These are phyloP conservation scores for Poa annua DNA, from an alignment of 176 grass and related monocot species.

Conservation along the genomic window DNA sequence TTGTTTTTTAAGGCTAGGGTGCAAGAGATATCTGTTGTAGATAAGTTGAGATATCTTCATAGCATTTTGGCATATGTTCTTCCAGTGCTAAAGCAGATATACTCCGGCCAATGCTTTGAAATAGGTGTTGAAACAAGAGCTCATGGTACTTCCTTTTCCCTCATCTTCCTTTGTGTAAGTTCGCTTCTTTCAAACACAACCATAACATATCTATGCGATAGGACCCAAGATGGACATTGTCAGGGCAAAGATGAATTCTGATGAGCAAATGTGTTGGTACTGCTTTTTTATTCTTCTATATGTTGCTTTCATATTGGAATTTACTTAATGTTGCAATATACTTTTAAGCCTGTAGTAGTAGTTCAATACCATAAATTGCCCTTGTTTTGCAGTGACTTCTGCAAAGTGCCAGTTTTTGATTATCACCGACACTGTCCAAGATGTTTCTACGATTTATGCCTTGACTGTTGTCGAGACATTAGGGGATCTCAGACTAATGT, in stretches of 20 bases:
- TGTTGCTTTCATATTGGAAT: conserved; percentile 41
- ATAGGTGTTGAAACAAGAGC: conserved; percentile 89
- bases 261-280: conserved; percentile 98
- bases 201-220: conserved; percentile 41
- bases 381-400: conserved; percentile 76
- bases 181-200: conserved; percentile 28
- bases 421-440: conserved; percentile 89
- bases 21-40: conserved; percentile 76
- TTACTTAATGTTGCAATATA: not conserved
- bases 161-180: conserved; percentile 31
- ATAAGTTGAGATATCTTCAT: conserved; percentile 97
- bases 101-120: conserved; percentile 83
- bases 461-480: conserved; percentile 84
- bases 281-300: conserved; percentile 15
- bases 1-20: conserved; percentile 71
- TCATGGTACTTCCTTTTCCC: conserved; percentile 58
- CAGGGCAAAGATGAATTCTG: conserved; percentile 82
- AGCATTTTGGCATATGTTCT: conserved; percentile 82
- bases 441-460: conserved; percentile 89
- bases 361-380: conserved; percentile 11
- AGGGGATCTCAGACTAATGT: conserved; percentile 49
- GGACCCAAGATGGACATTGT: conserved; percentile 80
- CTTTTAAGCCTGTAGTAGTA: conserved; percentile 22
- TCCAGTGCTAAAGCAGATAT: conserved; percentile 84
- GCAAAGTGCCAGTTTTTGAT: conserved; percentile 87